phyloP scores from a whole-genome alignment of 768 basidiomycete species.

The Pholiota conissans region DNA sequence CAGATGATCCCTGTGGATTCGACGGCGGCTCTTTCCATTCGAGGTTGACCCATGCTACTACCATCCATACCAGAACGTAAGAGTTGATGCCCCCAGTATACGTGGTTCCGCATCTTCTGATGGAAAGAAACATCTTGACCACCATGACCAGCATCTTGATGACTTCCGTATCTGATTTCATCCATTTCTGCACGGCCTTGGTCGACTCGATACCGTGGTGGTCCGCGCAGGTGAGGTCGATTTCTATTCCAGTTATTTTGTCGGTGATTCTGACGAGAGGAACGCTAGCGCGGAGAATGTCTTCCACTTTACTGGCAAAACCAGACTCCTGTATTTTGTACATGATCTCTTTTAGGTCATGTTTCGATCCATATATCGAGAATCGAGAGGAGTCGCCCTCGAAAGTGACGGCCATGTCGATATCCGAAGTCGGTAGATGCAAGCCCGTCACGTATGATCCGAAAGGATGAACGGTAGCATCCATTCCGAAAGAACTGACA shows the following conservation, averaged over 20 bases:
- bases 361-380: too few relatives aligned
- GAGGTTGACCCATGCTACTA: constrained; percentile 27
- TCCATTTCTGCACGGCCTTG: constrained; percentile 20
- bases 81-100: constrained; percentile 28
- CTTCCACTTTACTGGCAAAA: constrained; percentile 21
- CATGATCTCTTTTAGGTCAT: neutral
- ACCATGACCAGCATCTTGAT: constrained; percentile 21
- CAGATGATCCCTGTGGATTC: too few relatives aligned
- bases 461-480: constrained; percentile 17
- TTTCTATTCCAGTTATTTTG: constrained; percentile 23
- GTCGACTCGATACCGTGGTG: constrained; percentile 18
- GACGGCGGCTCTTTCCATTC: constrained; percentile 23
- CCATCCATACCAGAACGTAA: constrained; percentile 28
- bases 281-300: constrained; percentile 16
- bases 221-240: constrained; percentile 22
- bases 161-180: constrained; percentile 13
- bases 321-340: constrained; percentile 9
- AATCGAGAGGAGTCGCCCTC: too few relatives aligned
- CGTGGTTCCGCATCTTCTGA: constrained; percentile 23
- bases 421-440: constrained; percentile 25
- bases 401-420: constrained; percentile 27
- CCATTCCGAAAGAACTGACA: constrained; percentile 9
- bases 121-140: constrained; percentile 25
- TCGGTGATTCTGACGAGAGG: constrained; percentile 26
- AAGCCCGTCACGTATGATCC: constrained; percentile 27